These are phyloP conservation scores for Polyporus arcularius DNA, from an alignment of 768 basidiomycete species.

Conservation along the genomic window DNA sequence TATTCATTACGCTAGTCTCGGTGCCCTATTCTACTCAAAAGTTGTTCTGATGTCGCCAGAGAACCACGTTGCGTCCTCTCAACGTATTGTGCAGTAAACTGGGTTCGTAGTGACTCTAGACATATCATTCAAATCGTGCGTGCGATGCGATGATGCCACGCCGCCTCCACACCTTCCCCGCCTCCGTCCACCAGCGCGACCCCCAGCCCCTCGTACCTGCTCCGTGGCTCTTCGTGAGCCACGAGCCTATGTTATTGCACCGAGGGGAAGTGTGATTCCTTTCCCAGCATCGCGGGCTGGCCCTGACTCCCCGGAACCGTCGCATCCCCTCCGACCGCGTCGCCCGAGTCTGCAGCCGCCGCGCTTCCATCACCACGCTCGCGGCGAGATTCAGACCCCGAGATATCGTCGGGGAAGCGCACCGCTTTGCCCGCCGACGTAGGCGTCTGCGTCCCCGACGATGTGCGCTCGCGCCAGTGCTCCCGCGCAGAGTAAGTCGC, in stretches of 20 bases:
- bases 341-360: not conserved
- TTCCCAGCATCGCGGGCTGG: constrained; percentile 12
- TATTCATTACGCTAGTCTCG: too few relatives aligned
- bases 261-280: constrained; percentile 36
- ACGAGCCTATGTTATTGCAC: constrained; percentile 37
- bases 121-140: not conserved
- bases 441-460: constrained; percentile 2
- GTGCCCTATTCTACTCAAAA: too few relatives aligned
- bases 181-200: not conserved
- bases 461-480: not conserved
- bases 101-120: too few relatives aligned
- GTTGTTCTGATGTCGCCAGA: too few relatives aligned
- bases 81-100: too few relatives aligned
- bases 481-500: not conserved
- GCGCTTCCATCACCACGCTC: not conserved
- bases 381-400: not conserved
- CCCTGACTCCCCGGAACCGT: not conserved
- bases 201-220: not conserved
- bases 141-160: not conserved
- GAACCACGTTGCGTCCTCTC: too few relatives aligned
- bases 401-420: constrained; percentile 4
- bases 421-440: constrained; percentile 4
- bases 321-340: not conserved
- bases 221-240: constrained; percentile 16
- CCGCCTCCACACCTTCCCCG: not conserved